These are phyloP conservation scores for Colletotrichum musicola DNA, from an alignment of 2,329 filamentous ascomycete species.

Conservation along the genomic window DNA sequence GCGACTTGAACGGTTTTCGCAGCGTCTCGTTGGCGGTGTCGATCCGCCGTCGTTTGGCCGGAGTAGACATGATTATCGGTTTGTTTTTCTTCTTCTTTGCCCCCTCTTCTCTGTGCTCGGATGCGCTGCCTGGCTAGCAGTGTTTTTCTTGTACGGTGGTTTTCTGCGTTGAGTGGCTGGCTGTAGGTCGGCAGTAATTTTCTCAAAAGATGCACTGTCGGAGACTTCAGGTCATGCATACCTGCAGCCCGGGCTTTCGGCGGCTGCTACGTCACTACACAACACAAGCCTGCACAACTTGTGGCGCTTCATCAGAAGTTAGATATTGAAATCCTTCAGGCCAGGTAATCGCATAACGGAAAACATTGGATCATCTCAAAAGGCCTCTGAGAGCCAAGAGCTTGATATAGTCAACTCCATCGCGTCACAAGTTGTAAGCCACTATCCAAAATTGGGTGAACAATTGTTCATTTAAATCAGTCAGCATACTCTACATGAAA, in stretches of 20 bases:
- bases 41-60: conserved; percentile 38
- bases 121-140: neutral
- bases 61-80: conserved; percentile 24
- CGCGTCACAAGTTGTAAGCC: conserved; percentile 1
- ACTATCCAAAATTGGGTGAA: conserved; percentile 5
- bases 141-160: neutral
- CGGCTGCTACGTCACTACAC: too few relatives aligned
- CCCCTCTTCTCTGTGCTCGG: neutral
- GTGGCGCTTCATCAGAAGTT: too few relatives aligned
- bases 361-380: too few relatives aligned
- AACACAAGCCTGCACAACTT: too few relatives aligned
- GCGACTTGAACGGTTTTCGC: conserved; percentile 39
- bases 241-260: too few relatives aligned
- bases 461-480: conserved; percentile 27
- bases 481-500: conserved; percentile 25
- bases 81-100: neutral
- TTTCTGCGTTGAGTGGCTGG: neutral
- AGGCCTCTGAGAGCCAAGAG: too few relatives aligned
- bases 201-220: neutral
- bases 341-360: too few relatives aligned
- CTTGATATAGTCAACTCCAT: neutral
- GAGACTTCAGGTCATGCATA: too few relatives aligned
- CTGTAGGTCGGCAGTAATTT: neutral
- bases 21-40: conserved; percentile 38
- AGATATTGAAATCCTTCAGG: too few relatives aligned